Percentiles rank a stretch among this genome's conserved stretches.
phyloP scores from a whole-genome alignment of 495 filamentous ascomycete genomes.

The Aspergillus nanangensis region DNA sequence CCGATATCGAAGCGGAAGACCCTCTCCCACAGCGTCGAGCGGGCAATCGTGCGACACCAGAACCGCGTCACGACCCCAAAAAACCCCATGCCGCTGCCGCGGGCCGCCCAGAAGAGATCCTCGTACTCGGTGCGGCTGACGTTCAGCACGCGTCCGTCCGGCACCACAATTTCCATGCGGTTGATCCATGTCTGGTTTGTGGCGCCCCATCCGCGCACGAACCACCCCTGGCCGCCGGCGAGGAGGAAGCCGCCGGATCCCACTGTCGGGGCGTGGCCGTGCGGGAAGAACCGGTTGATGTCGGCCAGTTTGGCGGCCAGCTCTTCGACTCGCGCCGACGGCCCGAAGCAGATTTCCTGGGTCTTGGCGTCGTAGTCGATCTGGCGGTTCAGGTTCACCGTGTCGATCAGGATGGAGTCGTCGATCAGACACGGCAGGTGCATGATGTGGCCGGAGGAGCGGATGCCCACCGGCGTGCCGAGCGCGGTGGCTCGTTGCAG shows the following conservation, averaged over 20 bases:
- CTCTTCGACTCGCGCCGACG: background rate
- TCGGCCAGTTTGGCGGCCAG: background rate
- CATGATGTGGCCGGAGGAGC: background rate
- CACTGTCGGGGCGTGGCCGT: background rate
- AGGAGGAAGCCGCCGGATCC: background rate
- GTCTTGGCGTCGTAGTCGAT: background rate
- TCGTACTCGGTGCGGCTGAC: slow-evolving; percentile 21
- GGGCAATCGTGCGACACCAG: background rate
- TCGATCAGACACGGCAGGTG: background rate
- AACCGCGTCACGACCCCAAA: slow-evolving; percentile 2
- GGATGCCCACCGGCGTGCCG: background rate
- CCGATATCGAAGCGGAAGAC: background rate
- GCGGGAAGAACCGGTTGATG: slow-evolving; percentile 1
- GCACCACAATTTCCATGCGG: slow-evolving; percentile 30
- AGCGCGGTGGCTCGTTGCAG: background rate
- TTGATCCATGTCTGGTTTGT: background rate
- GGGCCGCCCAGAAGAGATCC: slow-evolving; percentile 34
- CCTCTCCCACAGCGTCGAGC: background rate
- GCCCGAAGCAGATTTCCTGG: background rate
- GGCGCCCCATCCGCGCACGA: background rate
- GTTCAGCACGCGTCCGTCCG: slow-evolving; percentile 28
- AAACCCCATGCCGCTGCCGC: slow-evolving; percentile 25
- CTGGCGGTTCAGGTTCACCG: background rate
- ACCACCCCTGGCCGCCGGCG: background rate
- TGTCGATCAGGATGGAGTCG: background rate